Evolutionary conservation across 2,329 filamentous ascomycete species (phyloP), one percentile per base, ranked within the genome.

Genomic region (Nothophoma quercina): DNA sequence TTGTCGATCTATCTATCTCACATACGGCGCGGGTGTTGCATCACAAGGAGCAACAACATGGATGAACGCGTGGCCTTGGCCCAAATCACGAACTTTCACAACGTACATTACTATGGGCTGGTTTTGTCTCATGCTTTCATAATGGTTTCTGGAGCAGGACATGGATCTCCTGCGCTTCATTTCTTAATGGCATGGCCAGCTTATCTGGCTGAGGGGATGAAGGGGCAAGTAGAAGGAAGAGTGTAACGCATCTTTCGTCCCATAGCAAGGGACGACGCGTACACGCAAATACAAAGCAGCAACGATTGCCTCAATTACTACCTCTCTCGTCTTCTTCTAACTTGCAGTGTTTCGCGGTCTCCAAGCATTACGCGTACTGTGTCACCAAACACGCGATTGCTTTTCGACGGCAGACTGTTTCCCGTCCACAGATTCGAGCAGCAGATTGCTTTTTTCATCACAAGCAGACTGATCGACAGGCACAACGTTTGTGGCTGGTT

Each of bases 71-170:
- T 32, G 51, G 51, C 26, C 40, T 40, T 39, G 43, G 44, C 44
- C 45, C n/a, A 19, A 34, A 35, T 55, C 34, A 55, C 45, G 51
- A 55, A 44, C 21, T 45, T 45, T 55, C 43, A 41, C 40, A 41
- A 53, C 32, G 28, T 53, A 48, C 44, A 53, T 53, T 48, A 44
- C 29, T 32, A 53, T 53, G 32, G 50, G 38, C 50, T 53, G 50
- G 43, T 39, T 39, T 39, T 48, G 50, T 48, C 28, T 53, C 43
- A 53, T 48, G 39, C n/a, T 39, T 48, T 48, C 50, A 34, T 53
- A 48, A 53, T 53, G 26, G 43, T 53, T 18, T 38, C 28, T 28
- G 38, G 43, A 33, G 44, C 43, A 48, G 43, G 39, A 34, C 18
- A 22, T 23, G 45, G 19, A 16, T 43, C 34, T 53, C 38, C 33